Percentiles rank a stretch among this genome's conserved stretches.
Conservation (phyloP, 106 monocot genomes). For the Vanilla planifolia region DNA sequence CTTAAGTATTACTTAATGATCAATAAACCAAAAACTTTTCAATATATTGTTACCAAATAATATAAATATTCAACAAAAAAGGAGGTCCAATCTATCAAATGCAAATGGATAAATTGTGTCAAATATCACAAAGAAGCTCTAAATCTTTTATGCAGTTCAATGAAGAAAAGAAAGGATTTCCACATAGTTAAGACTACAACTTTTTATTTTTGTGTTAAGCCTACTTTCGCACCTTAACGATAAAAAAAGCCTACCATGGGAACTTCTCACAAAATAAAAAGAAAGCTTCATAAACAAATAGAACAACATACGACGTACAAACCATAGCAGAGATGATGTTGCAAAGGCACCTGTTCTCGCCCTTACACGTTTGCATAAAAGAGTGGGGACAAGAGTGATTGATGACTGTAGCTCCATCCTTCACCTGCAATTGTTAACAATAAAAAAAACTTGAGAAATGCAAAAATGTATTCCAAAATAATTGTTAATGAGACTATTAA, state of each 20-base stretch:
- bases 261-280: neutral
- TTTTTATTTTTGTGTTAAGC: neutral
- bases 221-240: neutral
- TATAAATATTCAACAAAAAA: too few relatives aligned
- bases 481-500: too few relatives aligned
- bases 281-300: neutral
- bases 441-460: neutral
- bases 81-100: too few relatives aligned
- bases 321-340: constrained; percentile 4
- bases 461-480: too few relatives aligned
- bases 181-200: neutral
- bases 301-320: neutral
- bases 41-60: too few relatives aligned
- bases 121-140: too few relatives aligned
- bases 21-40: too few relatives aligned
- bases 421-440: neutral
- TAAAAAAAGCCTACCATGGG: too few relatives aligned
- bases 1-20: too few relatives aligned
- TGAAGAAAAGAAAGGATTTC: neutral
- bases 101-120: too few relatives aligned
- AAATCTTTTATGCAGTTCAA: too few relatives aligned
- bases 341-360: neutral
- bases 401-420: neutral
- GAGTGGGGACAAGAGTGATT: neutral
- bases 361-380: neutral